Conservation (phyloP, 2,329 filamentous ascomycete genomes). For the Dactylellina sp. region DNA sequence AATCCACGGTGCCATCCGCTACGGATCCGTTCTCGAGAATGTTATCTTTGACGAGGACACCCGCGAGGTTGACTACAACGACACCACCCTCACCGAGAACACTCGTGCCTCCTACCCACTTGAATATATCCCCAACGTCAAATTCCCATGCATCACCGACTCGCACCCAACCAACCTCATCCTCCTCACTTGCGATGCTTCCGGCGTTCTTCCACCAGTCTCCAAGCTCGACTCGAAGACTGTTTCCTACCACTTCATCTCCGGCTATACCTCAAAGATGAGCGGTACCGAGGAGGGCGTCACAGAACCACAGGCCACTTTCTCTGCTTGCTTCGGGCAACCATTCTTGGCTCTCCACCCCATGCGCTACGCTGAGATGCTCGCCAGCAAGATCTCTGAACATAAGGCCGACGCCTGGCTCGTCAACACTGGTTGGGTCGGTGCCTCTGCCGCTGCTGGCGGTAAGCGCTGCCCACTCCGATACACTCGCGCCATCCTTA, state of each 20-base stretch:
- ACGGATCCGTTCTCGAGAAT: conserved; percentile 97
- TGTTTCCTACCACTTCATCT: conserved; percentile 99
- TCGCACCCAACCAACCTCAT: conserved; percentile 97
- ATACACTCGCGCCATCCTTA: conserved; percentile 97
- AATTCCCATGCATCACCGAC: conserved; percentile 91
- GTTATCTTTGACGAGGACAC: conserved; percentile 94
- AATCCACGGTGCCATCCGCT: conserved; percentile 94
- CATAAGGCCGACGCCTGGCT: conserved; percentile 98
- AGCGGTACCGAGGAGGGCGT: conserved; percentile 97
- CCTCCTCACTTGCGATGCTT: conserved; percentile 96
- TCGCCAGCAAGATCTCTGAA: conserved; percentile 95
- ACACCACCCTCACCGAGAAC: conserved; percentile 95
- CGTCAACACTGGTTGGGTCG: conserved; percentile 98
- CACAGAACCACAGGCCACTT: conserved; percentile 96
- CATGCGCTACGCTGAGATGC: conserved; percentile 98
- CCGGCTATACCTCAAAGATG: conserved; percentile 99
- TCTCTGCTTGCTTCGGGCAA: conserved; percentile 99
- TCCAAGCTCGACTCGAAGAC: conserved; percentile 92
- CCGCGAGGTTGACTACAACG: conserved; percentile 93
- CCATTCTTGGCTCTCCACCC: conserved; percentile 98
- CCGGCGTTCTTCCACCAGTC: conserved; percentile 96
- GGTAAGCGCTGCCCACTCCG: conserved; percentile 98
- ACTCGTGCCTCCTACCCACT: conserved; percentile 96
- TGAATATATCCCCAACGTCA: conserved; percentile 98
- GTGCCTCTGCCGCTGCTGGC: conserved; percentile 87